Evolutionary conservation across 352 stramenopile genomes (phyloP).

Genomic region (Phytopythium oedochilum): DNA sequence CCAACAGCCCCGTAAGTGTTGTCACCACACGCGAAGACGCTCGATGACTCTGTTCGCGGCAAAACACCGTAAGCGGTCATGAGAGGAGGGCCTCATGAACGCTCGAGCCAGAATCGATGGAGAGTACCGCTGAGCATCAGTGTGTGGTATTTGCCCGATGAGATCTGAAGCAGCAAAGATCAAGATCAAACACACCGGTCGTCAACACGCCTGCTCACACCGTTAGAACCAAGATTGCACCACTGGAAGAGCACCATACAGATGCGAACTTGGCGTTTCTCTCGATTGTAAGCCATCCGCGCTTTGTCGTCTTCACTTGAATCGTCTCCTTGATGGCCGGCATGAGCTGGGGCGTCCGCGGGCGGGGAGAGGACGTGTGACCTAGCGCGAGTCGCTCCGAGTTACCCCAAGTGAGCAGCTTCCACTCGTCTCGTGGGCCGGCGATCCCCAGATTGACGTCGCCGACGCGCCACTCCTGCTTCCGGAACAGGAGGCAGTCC

Average conservation of each 20-base stretch:
- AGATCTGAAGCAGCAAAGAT: constrained; percentile 23
- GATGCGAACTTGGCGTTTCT: constrained; percentile 64
- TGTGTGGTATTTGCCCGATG: constrained; percentile 73
- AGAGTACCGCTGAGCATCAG: constrained; percentile 60
- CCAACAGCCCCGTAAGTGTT: constrained; percentile 59
- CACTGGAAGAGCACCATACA: constrained; percentile 13
- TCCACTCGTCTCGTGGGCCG: constrained; percentile 60
- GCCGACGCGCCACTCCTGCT: constrained; percentile 74
- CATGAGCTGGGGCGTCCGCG: constrained; percentile 22
- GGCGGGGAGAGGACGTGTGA: constrained; percentile 4
- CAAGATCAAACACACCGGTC: background rate
- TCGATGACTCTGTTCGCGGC: constrained; percentile 44
- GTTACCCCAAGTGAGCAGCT: constrained; percentile 61
- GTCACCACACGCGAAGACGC: constrained; percentile 67
- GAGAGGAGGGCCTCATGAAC: background rate
- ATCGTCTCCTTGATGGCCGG: constrained; percentile 49
- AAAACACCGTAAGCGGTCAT: background rate
- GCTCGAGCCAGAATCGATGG: background rate
- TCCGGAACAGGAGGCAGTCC: constrained; percentile 62
- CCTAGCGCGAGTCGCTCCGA: constrained; percentile 44
- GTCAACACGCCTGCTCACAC: background rate
- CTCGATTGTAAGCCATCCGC: constrained; percentile 36
- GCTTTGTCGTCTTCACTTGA: constrained; percentile 29
- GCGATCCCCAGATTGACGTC: constrained; percentile 62
- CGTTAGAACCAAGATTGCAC: background rate